Evolutionary conservation across 495 filamentous ascomycete genomes (phyloP).

Genomic region (Pyronema domesticum): DNA sequence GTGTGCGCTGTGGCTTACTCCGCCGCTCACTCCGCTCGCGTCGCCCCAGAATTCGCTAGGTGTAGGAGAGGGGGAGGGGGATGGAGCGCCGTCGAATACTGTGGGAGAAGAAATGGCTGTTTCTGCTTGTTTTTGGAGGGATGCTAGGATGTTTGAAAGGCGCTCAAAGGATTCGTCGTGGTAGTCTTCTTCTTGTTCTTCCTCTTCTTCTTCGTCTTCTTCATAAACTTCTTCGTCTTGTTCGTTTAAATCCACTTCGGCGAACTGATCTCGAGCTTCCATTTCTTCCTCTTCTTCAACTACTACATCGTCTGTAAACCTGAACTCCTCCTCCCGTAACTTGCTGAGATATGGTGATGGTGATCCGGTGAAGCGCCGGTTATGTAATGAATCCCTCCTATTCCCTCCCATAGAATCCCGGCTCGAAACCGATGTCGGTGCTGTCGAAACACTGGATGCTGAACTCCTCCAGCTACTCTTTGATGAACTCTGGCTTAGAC

Average conservation of each 20-base stretch:
- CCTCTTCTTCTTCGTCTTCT: conserved; percentile 14
- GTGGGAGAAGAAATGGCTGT: conserved; percentile 16
- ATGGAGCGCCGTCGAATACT: too few relatives aligned
- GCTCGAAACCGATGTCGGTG: neutral
- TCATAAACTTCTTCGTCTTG: neutral
- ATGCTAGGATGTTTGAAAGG: conserved; percentile 19
- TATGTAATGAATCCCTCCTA: neutral
- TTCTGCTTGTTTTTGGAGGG: conserved; percentile 21
- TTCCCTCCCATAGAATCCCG: too few relatives aligned
- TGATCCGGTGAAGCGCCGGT: neutral
- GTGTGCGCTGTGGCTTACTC: neutral
- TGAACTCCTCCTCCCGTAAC: too few relatives aligned
- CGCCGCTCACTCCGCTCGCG: neutral
- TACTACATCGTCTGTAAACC: neutral
- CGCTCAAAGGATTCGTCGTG: conserved; percentile 21
- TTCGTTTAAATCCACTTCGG: neutral
- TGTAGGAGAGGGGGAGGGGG: neutral
- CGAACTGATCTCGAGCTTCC: neutral
- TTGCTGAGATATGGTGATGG: neutral
- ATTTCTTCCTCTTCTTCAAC: conserved; percentile 9
- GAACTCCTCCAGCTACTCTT: neutral
- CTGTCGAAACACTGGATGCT: neutral
- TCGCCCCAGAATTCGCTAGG: conserved; percentile 1
- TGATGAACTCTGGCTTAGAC: neutral
- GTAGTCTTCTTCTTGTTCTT: conserved; percentile 11